Evolutionary conservation across 176 grass and related monocot species (phyloP), one percentile per base, ranked within the genome.

Genomic region (Rhynchospora breviuscula): DNA sequence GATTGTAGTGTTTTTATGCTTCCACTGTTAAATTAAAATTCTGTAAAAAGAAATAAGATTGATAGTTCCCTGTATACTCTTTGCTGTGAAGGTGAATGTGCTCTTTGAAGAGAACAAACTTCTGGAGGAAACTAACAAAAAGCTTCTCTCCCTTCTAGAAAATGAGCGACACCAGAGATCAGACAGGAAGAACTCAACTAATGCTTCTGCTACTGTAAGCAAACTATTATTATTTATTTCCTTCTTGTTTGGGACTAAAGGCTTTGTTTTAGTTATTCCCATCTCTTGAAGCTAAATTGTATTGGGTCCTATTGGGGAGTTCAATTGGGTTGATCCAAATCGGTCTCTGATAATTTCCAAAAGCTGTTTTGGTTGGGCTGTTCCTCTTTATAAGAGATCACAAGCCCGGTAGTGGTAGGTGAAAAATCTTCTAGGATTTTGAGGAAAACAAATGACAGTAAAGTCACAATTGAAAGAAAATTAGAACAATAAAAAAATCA

Each of bases 61-160:
- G 14, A 47, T 51, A 10, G 25, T 67, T 51, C 47, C 21, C 4
- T 63, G 19, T 67, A 31, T 81, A 43, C 43, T 63, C 18, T 80
- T 53, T 66, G 21, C 22, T 66, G 25, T 49, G 46, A 82, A 98
- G 93, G 96, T 89, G 13, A 87, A 91, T 63, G 79, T 85, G 15
- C 72, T 95, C 25, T 93, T 90, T 54, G 91, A 93, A 60, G 96
- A 95, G 73, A 98, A 95, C 26, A 91, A 71, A 77, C 65, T 91
- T 54, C 86, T 95, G 17, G 91, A 93, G 18, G 91, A 95, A 67
- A 89, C 84, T 47, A 95, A 91, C 88, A 98, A 91, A 67, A 95
- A 81, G 82, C 61, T 95, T 57, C 51, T 91, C 45, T 14, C 52
- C 31, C 66, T 91, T 10, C 54, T 95, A 61, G 88, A 78, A 78